Base-by-base conservation (phyloP, 306 rosid species). In the Pachyrhizus erosus region DNA sequence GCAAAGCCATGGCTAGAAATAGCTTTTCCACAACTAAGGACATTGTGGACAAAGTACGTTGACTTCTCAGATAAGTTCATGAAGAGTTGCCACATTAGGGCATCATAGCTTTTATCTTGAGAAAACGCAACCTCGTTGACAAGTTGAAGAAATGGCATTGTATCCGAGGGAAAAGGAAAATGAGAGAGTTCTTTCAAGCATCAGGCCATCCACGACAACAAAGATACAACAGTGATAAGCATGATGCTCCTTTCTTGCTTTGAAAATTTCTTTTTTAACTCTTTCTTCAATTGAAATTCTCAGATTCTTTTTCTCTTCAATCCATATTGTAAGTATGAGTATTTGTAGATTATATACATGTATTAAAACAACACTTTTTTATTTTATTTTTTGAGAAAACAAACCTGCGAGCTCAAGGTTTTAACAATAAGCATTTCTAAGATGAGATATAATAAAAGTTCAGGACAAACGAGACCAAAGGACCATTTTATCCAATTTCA, bases 1-100 rank as follows among this genome's bases (percentile, higher is more conserved):
- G 99, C 98, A 48, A 96, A 96, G 82, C 99, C 99, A 21, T 96
- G 99, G 99, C 92, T 96, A 54, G 99, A 96, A 58, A 92, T 96
- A 80, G 97, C 97, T 57, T 96, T 93, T 88, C 97, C 98, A 1
- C 86, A 87, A 33, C 91, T 96, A 20, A 80, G 89, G 84, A 85
- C 87, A 49, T 78, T 96, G 70, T 96, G 99, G 99, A 40, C 97
- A 5, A 96, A 92, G 83, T 87, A 96, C 73, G 84, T 96, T 34
- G 69, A 92, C 84, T 93, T 93, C 90, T 92, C 98, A 7, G 97
- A 96, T 91, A 90, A 91, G 77, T 93, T 96, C 91, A 91, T 96
- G 78, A 93, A 89, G 88, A 79, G 96, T 87, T 96, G 99, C 83
- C 94, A 89, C 76, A 90, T 96, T 46, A 94, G 89, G 83, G 84